A percentile compares a stretch with the other conserved stretches of the same genome.
Conservation (phyloP, 106 monocot genomes). For the Cymbidium sinense region DNA sequence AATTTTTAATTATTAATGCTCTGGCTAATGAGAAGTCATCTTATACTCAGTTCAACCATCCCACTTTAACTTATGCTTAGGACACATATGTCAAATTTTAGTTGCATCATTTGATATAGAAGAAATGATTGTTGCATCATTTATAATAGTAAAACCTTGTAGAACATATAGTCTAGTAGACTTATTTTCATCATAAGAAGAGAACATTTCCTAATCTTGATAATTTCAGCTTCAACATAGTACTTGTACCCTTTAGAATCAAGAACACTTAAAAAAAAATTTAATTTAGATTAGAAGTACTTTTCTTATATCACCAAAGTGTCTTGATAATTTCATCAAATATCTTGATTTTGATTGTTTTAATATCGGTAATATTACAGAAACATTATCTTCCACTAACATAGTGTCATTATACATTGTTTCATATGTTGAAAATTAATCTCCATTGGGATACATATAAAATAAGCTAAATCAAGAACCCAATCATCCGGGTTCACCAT, state of each 20-base stretch:
- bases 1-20: neutral
- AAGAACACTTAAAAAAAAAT: neutral
- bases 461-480: neutral
- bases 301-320: neutral
- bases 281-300: constrained; percentile 1
- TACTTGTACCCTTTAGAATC: neutral
- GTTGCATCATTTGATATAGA: too few relatives aligned
- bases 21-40: neutral
- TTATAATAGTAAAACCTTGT: neutral
- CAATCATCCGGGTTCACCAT: neutral
- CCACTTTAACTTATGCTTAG: neutral
- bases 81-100: neutral
- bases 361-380: neutral
- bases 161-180: neutral
- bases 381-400: constrained; percentile 3
- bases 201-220: neutral
- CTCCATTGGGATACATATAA: constrained; percentile 6
- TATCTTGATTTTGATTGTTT: constrained; percentile 8
- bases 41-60: constrained; percentile 1
- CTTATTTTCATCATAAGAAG: neutral
- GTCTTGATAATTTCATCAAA: constrained; percentile 8
- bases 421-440: too few relatives aligned
- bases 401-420: neutral
- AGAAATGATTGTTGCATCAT: too few relatives aligned
- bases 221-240: neutral